Base-by-base conservation (phyloP, 2,329 filamentous ascomycete genomes). In the Coleophoma crateriformis region DNA sequence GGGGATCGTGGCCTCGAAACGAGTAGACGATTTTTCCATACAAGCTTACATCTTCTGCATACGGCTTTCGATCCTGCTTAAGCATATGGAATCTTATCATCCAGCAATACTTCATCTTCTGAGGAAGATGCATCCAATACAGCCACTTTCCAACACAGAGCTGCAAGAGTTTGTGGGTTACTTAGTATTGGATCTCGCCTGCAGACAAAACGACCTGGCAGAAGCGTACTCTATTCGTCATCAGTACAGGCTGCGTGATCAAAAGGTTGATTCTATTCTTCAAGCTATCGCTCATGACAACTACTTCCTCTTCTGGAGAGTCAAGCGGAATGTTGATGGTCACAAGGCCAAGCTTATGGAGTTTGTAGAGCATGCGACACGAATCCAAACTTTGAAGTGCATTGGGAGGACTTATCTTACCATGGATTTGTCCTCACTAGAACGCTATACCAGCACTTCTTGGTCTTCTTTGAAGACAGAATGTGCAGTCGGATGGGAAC, bases 1-100 rank as follows among this genome's bases (percentile, higher is more conserved):
- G 72, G 91, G 86, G 20, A 85, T 97, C 44, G 81, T 95, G 3
- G 88, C 88, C 12, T 84, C 87, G 8, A 81, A 83, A 47, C 82
- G 91, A 17, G 73, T 77, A 34, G 88, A 96, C 63, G 75, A 81
- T 47, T 99, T 99, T 68, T 85, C 92, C 1, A 82, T 87, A n/a
- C 84, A 90, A 58, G 88, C 85, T 14, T 96, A 97, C 69, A 82
- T 95, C 54, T 97, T 97, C 74, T 90, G 88, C 61, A 88, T 95
- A 60, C 86, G 91, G 48, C 77, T 91, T 22, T 84, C 88, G 20
- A 85, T 99, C 54, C 79, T 96, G 33, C 82, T 87, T 50, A 82
- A 84, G 55, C 85, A 95, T 59, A 87, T 86, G 58, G 89, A 95
- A 58, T 90, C 90, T 1, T 99, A 97, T 67, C 86, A 92, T 55